phyloP scores from a whole-genome alignment of 768 basidiomycete species.

The Suillus subalutaceus region DNA sequence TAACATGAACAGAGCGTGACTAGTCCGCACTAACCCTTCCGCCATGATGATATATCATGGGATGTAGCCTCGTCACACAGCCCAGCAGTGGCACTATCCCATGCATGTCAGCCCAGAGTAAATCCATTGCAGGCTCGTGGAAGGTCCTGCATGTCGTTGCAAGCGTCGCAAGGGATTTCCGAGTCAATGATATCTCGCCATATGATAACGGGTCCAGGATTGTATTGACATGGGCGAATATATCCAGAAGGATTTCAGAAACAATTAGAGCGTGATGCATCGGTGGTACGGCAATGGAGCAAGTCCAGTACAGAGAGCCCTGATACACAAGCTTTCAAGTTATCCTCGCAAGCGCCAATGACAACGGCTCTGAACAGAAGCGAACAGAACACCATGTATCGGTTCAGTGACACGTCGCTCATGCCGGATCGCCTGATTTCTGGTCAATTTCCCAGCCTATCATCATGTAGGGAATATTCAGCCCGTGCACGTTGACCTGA shows the following conservation, averaged over 20 bases:
- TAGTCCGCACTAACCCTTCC: slow-evolving; percentile 1
- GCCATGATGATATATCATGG: slow-evolving; percentile 2
- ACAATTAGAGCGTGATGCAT: not conserved
- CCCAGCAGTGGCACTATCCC: not conserved
- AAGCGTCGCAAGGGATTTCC: slow-evolving; percentile 2
- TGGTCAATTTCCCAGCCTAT: slow-evolving; percentile 2
- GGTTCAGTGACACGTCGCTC: not conserved
- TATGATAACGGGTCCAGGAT: not conserved
- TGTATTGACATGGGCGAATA: slow-evolving; percentile 3
- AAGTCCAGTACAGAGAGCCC: not conserved
- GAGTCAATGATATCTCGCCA: not conserved
- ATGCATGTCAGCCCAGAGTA: not conserved
- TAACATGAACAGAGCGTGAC: not conserved
- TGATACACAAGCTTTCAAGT: not conserved
- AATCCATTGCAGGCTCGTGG: slow-evolving; percentile 1
- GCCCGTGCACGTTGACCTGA: not conserved
- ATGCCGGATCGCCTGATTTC: not conserved
- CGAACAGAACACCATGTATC: not conserved
- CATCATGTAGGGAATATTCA: not conserved
- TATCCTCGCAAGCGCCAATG: not conserved
- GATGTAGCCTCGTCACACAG: slow-evolving; percentile 5
- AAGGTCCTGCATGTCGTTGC: slow-evolving; percentile 1
- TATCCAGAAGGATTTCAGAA: slow-evolving; percentile 1
- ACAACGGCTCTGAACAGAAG: not conserved
- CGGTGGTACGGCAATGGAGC: not conserved